Base-by-base conservation (phyloP, 208 protist species). In the Tritrichomonas musculus region DNA sequence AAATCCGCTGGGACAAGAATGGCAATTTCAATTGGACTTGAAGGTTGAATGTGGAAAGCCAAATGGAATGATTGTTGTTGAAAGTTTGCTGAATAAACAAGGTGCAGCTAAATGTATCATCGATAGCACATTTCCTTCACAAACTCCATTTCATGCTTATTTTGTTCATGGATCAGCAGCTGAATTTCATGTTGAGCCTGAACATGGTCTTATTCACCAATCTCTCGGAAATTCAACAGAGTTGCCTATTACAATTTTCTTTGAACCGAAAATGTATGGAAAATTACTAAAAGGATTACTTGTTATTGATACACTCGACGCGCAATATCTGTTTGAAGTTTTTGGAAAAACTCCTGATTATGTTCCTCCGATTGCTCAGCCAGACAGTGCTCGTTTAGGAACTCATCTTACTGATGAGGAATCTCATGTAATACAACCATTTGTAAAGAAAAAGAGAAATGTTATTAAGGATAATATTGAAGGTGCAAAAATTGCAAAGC, bases 301-400 rank as follows among this genome's bases (percentile, higher is more conserved):
- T 17, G 77, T 88, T 20, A 49, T 88, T 57, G 77, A 88, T 30
- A 88, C 77, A 13, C 11, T 88, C 0, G 77, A 88, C 30, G 33
- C 77, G 14, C 77, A 88, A 39, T 60, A 57, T 57, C 33, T 88
- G 14, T 60, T 88, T 27, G 47, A 88, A 39, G 77, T 88, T 11
- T 17, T 88, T 39, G 77, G 77, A 57, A 88, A 88, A 27, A 88
- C 41, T 20, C 77, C 77, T 33, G 77, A 88, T 57, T 88, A 88
- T 47, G 47, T 88, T 57, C 77, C 77, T 17, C 77, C 77, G 20
- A 36, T 88, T 50, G 41, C 50, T 50, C 33, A 82, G 11, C 27
- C 13, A 17, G 73, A 39, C 30, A 82, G 39, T 41, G n/a, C 13
- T 47, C 11, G 33, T 3, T 14, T 30, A n/a, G 73, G 41, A 82